Percentiles rank a stretch among this genome's conserved stretches.
Evolutionary conservation across 768 basidiomycete species (phyloP).

Genomic region (Tricholomella constricta): DNA sequence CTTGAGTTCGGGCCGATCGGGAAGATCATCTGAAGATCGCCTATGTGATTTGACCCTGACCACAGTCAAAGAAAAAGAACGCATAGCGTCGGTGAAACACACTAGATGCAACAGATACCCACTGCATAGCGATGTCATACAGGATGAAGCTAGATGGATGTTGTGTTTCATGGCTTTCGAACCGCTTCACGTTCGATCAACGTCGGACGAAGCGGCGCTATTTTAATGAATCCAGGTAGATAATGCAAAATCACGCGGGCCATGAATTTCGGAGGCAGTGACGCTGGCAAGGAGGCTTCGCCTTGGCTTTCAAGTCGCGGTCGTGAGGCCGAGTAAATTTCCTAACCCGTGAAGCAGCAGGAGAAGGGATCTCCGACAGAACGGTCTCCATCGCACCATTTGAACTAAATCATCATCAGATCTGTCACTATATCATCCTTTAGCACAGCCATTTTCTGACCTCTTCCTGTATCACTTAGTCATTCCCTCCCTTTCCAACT

Average conservation of each 20-base stretch:
- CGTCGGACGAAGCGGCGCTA: no score
- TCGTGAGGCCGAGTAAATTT: no score
- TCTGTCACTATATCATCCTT: constrained; percentile 14
- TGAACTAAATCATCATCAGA: constrained; percentile 7
- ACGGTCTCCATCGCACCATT: constrained; percentile 1
- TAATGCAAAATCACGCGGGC: no score
- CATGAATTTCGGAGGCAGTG: no score
- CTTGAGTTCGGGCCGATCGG: neutral
- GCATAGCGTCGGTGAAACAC: neutral
- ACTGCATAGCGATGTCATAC: no score
- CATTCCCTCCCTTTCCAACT: neutral
- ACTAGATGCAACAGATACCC: neutral
- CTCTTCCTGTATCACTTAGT: neutral
- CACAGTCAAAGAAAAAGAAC: neutral
- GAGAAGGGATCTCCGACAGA: neutral
- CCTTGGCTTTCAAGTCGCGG: no score
- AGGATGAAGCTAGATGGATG: no score
- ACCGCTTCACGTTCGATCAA: no score
- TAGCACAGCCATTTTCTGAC: constrained; percentile 17
- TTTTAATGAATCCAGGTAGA: no score
- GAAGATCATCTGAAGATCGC: neutral
- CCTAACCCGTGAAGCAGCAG: no score
- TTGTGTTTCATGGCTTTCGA: no score
- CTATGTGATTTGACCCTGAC: neutral
- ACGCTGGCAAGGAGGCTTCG: no score